Evolutionary conservation across 2,329 filamentous ascomycete genomes (phyloP).

Genomic region (Aureobasidium pullulans): DNA sequence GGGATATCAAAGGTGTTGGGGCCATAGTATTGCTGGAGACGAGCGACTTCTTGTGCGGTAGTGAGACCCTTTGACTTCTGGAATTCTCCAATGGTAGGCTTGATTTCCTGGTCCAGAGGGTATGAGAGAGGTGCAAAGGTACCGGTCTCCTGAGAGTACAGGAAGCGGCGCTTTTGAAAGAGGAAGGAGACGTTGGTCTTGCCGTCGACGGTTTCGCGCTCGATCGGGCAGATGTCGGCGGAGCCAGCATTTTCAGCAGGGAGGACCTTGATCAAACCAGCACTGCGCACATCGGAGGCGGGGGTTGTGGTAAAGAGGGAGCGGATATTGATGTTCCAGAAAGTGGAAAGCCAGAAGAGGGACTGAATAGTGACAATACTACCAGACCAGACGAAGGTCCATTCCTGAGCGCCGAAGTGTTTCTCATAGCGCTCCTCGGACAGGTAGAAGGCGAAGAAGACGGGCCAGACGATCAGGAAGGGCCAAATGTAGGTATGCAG

Average conservation of each 20-base stretch:
- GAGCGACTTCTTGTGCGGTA: constrained; percentile 65
- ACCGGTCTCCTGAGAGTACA: constrained; percentile 65
- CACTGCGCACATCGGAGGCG: constrained; percentile 62
- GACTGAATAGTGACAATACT: constrained; percentile 82
- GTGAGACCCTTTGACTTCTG: constrained; percentile 72
- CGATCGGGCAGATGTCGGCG: constrained; percentile 76
- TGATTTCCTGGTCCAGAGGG: constrained; percentile 76
- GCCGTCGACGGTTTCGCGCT: constrained; percentile 68
- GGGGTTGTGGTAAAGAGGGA: constrained; percentile 72
- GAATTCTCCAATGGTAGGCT: constrained; percentile 69
- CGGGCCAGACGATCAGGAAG: constrained; percentile 83
- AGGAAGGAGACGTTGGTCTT: constrained; percentile 79
- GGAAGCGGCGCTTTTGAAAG: constrained; percentile 96
- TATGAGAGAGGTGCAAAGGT: constrained; percentile 79
- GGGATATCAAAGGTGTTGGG: constrained; percentile 96
- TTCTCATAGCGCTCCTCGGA: constrained; percentile 76
- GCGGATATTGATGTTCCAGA: constrained; percentile 90
- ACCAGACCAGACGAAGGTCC: constrained; percentile 93
- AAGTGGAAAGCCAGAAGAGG: constrained; percentile 87
- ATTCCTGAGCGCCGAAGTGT: constrained; percentile 89
- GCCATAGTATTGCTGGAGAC: constrained; percentile 87
- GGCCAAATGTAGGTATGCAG: constrained; percentile 90
- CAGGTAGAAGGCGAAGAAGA: constrained; percentile 83
- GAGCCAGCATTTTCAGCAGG: constrained; percentile 83
- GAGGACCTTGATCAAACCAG: constrained; percentile 84